Conservation (phyloP, 495 filamentous ascomycete genomes). For the Glarea lozoyensis region DNA sequence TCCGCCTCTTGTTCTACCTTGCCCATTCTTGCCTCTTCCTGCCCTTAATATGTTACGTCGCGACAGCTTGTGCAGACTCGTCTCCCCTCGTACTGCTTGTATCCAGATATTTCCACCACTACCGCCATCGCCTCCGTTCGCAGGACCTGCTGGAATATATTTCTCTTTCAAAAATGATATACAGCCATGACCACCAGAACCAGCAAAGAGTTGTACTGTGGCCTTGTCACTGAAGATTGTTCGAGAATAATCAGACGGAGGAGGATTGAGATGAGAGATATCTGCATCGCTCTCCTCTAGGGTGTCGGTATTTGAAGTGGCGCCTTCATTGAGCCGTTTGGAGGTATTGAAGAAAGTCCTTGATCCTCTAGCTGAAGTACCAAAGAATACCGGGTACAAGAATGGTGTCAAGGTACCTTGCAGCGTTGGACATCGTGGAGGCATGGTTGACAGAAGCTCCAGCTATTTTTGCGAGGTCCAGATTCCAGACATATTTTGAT, state of each 20-base stretch:
- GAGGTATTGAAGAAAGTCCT: slow-evolving; percentile 12
- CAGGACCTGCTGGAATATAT: slow-evolving; percentile 75
- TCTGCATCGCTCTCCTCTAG: slow-evolving; percentile 5
- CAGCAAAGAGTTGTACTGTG: slow-evolving; percentile 62
- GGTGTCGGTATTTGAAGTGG: neutral
- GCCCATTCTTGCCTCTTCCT: slow-evolving; percentile 71
- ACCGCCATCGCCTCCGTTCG: slow-evolving; percentile 95
- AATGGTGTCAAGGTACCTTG: slow-evolving; percentile 50
- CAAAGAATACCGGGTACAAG: slow-evolving; percentile 48
- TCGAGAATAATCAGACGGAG: slow-evolving; percentile 70
- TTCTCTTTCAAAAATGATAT: slow-evolving; percentile 89
- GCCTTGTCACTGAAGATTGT: slow-evolving; percentile 84
- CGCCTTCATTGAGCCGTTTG: slow-evolving; percentile 24
- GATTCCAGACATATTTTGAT: slow-evolving; percentile 4
- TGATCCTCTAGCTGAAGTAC: slow-evolving; percentile 24
- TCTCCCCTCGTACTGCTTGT: slow-evolving; percentile 84
- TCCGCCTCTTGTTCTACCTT: slow-evolving; percentile 73
- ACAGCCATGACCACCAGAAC: slow-evolving; percentile 81
- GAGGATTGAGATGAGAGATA: slow-evolving; percentile 60
- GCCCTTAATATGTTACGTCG: slow-evolving; percentile 69
- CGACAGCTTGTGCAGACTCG: slow-evolving; percentile 84
- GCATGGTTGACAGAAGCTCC: slow-evolving; percentile 25
- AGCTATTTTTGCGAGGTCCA: neutral
- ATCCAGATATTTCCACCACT: slow-evolving; percentile 89
- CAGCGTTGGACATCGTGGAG: slow-evolving; percentile 32